These are phyloP conservation scores for Arthromyces matolae DNA, from an alignment of 768 basidiomycete genomes.

Conservation along the genomic window DNA sequence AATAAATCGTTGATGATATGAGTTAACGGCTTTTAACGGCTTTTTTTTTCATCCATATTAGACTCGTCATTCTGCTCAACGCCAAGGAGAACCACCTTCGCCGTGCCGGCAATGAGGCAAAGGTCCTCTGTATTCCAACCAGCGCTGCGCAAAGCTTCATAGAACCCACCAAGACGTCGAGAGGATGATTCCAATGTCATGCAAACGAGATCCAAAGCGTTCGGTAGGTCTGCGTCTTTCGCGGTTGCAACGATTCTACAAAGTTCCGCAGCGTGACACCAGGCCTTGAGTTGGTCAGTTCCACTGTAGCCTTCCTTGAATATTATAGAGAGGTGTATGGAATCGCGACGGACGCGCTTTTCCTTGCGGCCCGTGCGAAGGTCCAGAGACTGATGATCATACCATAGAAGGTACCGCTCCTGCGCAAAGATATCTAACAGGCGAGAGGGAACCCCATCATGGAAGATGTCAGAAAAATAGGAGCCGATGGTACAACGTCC, in stretches of 20 bases:
- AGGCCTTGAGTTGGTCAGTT: conserved; percentile 53
- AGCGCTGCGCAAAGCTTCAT: conserved; percentile 20
- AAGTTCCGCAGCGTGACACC: conserved; percentile 43
- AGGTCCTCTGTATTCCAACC: conserved; percentile 40
- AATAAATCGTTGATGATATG: background rate
- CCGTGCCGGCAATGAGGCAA: conserved; percentile 28
- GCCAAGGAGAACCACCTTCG: conserved; percentile 25
- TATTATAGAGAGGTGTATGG: conserved; percentile 37
- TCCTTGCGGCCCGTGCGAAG: conserved; percentile 6
- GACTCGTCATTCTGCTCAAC: conserved; percentile 6
- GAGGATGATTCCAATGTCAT: conserved; percentile 16
- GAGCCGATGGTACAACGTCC: conserved; percentile 52
- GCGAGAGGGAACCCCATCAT: conserved; percentile 21
- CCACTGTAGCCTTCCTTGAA: conserved; percentile 48
- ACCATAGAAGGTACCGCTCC: conserved; percentile 56
- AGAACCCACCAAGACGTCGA: conserved; percentile 22
- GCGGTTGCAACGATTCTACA: conserved; percentile 18
- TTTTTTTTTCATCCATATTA: conserved; percentile 19
- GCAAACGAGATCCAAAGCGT: conserved; percentile 18
- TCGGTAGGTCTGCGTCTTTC: conserved; percentile 2
- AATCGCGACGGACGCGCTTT: conserved; percentile 15
- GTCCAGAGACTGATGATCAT: conserved; percentile 29
- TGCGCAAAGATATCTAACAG: conserved; percentile 37
- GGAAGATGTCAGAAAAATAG: conserved; percentile 34
- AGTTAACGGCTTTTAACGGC: conserved; percentile 11